Evolutionary conservation across 2,329 filamentous ascomycete genomes (phyloP).

Genomic region (Periconia digitata): DNA sequence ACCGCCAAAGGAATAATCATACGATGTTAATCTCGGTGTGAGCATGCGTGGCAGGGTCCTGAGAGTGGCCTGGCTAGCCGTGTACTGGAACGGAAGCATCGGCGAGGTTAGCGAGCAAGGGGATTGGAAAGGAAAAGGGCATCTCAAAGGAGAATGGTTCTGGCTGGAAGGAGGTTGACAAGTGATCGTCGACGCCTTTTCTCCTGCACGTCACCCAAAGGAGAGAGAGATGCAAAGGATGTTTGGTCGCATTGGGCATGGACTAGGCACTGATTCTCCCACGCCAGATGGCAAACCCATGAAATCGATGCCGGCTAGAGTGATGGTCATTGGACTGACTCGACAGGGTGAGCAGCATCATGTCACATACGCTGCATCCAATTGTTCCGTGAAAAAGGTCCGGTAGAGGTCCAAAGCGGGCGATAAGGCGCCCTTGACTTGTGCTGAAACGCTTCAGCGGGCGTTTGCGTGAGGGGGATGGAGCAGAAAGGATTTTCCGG

Average conservation of each 20-base stretch:
- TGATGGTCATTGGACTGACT: too few species aligned
- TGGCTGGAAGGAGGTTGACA: neutral
- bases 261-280: neutral
- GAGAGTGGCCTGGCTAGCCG: neutral
- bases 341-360: too few species aligned
- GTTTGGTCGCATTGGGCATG: neutral
- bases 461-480: slow-evolving; percentile 2
- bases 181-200: slow-evolving; percentile 6
- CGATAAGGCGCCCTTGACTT: neutral
- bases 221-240: slow-evolving; percentile 9
- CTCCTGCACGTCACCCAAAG: slow-evolving; percentile 10
- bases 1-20: neutral
- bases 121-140: neutral
- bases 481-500: neutral
- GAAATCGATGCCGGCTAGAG: too few species aligned
- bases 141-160: neutral
- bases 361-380: too few species aligned
- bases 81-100: neutral
- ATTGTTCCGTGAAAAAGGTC: neutral
- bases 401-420: neutral
- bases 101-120: neutral
- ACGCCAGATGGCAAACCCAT: too few species aligned
- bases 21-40: neutral
- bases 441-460: slow-evolving; percentile 16
- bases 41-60: neutral